These are phyloP conservation scores for Ophiostoma populinum DNA, from an alignment of 2,329 filamentous ascomycete genomes.

Conservation along the genomic window DNA sequence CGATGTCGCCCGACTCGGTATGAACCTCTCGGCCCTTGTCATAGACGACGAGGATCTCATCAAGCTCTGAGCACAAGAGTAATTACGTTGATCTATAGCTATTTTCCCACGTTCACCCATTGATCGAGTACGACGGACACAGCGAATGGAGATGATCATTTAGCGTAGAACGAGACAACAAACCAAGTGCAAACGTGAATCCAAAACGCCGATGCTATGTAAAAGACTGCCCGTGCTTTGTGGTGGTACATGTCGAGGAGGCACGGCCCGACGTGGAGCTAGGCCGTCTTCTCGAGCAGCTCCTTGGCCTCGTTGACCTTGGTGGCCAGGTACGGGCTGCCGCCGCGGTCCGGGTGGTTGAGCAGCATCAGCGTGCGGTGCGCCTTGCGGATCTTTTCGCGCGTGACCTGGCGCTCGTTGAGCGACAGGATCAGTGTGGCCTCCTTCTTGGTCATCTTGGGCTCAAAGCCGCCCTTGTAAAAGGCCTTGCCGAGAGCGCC, in stretches of 20 bases:
- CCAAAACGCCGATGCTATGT: slow-evolving; percentile 6
- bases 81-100: not conserved
- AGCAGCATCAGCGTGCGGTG: slow-evolving; percentile 91
- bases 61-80: not conserved
- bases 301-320: slow-evolving; percentile 99
- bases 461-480: slow-evolving; percentile 98
- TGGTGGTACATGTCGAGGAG: not conserved
- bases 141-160: slow-evolving; percentile 3
- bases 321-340: slow-evolving; percentile 87
- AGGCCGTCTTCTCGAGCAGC: slow-evolving; percentile 57
- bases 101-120: too few relatives aligned
- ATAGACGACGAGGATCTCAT: slow-evolving; percentile 3
- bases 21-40: not conserved
- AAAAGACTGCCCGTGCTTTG: not conserved
- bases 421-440: slow-evolving; percentile 81
- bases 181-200: not conserved
- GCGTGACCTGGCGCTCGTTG: slow-evolving; percentile 69
- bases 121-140: too few relatives aligned
- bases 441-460: slow-evolving; percentile 83
- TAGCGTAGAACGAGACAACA: not conserved
- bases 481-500: slow-evolving; percentile 77
- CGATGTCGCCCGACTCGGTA: not conserved
- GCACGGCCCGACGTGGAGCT: too few relatives aligned
- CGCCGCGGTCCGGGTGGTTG: slow-evolving; percentile 94
- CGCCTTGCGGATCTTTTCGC: slow-evolving; percentile 88